A percentile compares a stretch with the other conserved stretches of the same genome.
Conservation (phyloP, 2,329 filamentous ascomycete species). For the Conoideocrella luteorostrata region DNA sequence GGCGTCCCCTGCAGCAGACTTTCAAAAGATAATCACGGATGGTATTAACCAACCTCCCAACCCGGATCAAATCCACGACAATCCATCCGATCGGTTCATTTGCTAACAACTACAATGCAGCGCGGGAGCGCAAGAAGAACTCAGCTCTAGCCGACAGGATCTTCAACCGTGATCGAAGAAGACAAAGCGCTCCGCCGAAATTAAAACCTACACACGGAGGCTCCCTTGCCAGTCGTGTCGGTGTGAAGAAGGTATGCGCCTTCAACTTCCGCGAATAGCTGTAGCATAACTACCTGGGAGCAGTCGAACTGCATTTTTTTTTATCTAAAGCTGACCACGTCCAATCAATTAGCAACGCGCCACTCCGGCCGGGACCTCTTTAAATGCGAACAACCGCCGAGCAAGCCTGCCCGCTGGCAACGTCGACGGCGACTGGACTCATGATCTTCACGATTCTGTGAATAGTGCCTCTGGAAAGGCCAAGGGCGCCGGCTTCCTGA, state of each 20-base stretch:
- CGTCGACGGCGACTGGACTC: conserved; percentile 64
- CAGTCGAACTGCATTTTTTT: too few relatives aligned
- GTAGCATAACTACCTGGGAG: too few relatives aligned
- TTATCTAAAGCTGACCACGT: too few relatives aligned
- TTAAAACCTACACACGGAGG: conserved; percentile 40
- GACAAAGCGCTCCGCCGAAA: conserved; percentile 48
- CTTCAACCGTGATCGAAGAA: conserved; percentile 56
- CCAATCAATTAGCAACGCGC: conserved; percentile 15
- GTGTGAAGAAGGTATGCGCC: conserved; percentile 70
- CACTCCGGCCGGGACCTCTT: conserved; percentile 1
- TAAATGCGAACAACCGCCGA: conserved; percentile 16
- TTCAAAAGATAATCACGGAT: conserved; percentile 49
- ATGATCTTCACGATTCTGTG: conserved; percentile 55
- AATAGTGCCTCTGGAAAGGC: conserved; percentile 19
- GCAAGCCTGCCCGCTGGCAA: conserved; percentile 39
- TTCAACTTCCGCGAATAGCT: too few relatives aligned
- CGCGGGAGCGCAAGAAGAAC: conserved; percentile 64
- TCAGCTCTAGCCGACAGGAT: conserved; percentile 67
- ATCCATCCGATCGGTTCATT: neutral
- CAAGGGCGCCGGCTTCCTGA: conserved; percentile 34
- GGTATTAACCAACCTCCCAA: conserved; percentile 26
- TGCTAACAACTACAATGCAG: too few relatives aligned
- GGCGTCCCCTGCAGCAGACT: conserved; percentile 40
- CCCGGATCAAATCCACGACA: neutral
- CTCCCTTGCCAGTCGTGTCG: conserved; percentile 64